Percentiles rank a stretch among this genome's conserved stretches.
These are phyloP conservation scores for Misopates orontium DNA, from an alignment of 257 asterid genomes.

Conservation along the genomic window DNA sequence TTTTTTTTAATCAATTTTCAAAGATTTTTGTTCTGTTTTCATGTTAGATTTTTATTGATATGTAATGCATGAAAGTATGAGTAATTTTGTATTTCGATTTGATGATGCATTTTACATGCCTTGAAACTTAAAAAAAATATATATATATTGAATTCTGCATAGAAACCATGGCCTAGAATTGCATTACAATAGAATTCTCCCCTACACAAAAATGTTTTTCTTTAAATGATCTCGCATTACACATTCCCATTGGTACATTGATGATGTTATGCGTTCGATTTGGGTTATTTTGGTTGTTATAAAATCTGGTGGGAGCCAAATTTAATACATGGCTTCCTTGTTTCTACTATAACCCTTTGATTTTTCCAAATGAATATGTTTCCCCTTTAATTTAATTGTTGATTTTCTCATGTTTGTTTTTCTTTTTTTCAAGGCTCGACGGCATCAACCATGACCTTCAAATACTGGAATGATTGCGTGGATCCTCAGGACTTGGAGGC, in stretches of 20 bases:
- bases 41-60: neutral
- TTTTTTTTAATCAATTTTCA: slow-evolving; percentile 3
- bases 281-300: slow-evolving; percentile 10
- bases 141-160: too few relatives aligned
- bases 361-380: too few relatives aligned
- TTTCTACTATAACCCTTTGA: slow-evolving; percentile 1
- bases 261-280: neutral
- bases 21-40: neutral
- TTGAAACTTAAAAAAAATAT: too few relatives aligned
- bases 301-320: neutral
- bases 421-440: slow-evolving; percentile 30
- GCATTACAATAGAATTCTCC: too few relatives aligned
- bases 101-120: too few relatives aligned
- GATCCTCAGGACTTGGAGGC: slow-evolving; percentile 78
- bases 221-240: neutral
- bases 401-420: neutral
- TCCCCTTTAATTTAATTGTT: neutral
- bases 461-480: slow-evolving; percentile 91
- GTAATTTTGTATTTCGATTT: neutral
- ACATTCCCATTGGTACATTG: slow-evolving; percentile 5
- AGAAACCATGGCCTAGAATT: too few relatives aligned
- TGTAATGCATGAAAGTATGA: neutral
- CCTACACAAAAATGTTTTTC: too few relatives aligned
- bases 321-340: neutral
- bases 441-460: slow-evolving; percentile 62